Evolutionary conservation across 2,329 filamentous ascomycete species (phyloP).

Genomic region (Stagonosporopsis rhizophila): DNA sequence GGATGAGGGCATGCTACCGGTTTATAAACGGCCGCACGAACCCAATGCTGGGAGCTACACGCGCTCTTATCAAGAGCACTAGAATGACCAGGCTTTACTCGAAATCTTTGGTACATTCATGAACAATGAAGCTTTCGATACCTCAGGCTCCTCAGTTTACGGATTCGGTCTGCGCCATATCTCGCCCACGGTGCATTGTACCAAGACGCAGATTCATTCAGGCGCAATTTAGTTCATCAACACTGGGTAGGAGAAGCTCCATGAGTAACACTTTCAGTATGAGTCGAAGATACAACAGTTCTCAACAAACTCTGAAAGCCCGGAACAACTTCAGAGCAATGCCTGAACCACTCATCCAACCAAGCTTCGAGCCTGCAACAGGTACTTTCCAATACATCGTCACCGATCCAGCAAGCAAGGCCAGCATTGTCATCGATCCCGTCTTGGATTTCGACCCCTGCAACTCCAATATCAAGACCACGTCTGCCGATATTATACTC

Average conservation of each 20-base stretch:
- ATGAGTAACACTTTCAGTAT: neutral
- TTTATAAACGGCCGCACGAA: neutral
- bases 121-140: neutral
- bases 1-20: neutral
- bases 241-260: too few species aligned
- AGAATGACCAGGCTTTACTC: neutral
- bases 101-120: neutral
- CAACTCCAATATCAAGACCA: constrained; percentile 56
- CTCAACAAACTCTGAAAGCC: neutral
- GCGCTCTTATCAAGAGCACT: neutral
- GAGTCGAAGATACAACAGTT: neutral
- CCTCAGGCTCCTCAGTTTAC: neutral
- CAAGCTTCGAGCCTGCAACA: constrained; percentile 51
- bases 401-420: constrained; percentile 58
- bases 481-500: constrained; percentile 62
- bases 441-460: constrained; percentile 65
- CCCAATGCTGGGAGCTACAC: neutral
- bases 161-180: neutral
- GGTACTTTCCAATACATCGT: constrained; percentile 68
- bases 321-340: neutral
- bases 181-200: neutral
- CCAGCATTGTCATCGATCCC: constrained; percentile 66
- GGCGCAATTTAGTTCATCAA: neutral
- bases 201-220: neutral
- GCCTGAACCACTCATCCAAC: constrained; percentile 26